Conservation (phyloP, 108 stramenopile species). For the Pseudonitzschia pungens region DNA sequence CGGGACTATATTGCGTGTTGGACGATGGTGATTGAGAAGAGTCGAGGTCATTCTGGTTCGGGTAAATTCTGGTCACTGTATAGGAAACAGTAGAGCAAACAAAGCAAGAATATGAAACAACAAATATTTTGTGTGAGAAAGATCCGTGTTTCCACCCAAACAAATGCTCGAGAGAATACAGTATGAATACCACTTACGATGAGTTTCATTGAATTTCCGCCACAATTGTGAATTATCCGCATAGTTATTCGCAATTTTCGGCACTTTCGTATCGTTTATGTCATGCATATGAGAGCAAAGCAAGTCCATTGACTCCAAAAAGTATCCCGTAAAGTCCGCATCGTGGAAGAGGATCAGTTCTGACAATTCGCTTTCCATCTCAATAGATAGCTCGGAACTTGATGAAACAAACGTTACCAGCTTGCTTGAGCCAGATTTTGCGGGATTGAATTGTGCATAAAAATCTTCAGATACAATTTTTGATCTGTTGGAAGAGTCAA, state of each 20-base stretch:
- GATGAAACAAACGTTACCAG: neutral
- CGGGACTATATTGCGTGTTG: constrained; percentile 82
- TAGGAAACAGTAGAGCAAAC: neutral
- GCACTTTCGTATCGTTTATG: neutral
- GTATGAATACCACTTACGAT: neutral
- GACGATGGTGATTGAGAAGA: neutral
- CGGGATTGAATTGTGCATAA: neutral
- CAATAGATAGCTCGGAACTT: neutral
- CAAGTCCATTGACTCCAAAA: constrained; percentile 5
- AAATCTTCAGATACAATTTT: neutral
- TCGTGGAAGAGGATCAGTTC: neutral
- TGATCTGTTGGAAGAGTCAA: neutral
- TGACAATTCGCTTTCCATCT: neutral
- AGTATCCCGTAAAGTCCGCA: neutral
- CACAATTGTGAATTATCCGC: neutral
- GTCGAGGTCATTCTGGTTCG: neutral
- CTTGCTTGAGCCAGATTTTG: neutral
- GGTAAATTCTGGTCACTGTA: constrained; percentile 6
- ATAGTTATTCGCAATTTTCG: neutral
- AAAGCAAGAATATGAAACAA: neutral
- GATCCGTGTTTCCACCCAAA: neutral
- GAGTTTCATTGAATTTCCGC: constrained; percentile 9
- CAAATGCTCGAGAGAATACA: neutral
- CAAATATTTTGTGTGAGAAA: neutral
- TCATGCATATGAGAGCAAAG: neutral